Evolutionary conservation across 139 green algal genomes (phyloP), one percentile per base, ranked within the genome.

Genomic region (Closterium sp.): DNA sequence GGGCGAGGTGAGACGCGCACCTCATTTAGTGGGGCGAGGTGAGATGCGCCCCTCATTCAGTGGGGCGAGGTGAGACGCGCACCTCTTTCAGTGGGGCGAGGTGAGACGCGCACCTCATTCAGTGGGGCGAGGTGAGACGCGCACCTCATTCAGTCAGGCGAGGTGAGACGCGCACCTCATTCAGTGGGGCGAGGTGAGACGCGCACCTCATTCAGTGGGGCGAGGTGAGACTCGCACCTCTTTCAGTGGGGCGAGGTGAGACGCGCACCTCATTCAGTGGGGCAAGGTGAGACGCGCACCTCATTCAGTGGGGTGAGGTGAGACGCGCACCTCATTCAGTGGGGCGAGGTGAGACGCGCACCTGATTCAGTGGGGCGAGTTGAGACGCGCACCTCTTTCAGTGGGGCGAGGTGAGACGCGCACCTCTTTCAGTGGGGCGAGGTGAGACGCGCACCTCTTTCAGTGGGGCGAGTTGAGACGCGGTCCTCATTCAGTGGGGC

Each of bases 181-280:
- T 97, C 93, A 96, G 87, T 99, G 98, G 98, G 95, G 99, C 91
- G 98, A 97, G 32, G 32, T 38, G 4, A 45, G 2, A 45, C 38
- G 38, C 38, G 4, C 38, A 45, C 38, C 38, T 45, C 38, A 45
- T 45, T 87, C 96, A 97, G 90, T 99, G 98, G 98, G 94, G 94
- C 22, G 92, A 97, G 89, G 95, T 95, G 50, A 73, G 13, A 99
- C 89, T 97, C 96, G 9, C 97, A 99, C 88, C 95, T 99, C 32
- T 98, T 99, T 86, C 96, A 97, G 89, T 99, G 98, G 98, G 94
- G 93, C n/a, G 93, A 97, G 89, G 95, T 95, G 97, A 98, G 98
- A 99, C 96, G n/a, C n/a, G n/a, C n/a, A n/a, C n/a, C n/a, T 99
- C 96, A 98, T 99, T 97, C 93, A 96, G 87, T 99, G 98, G 98